A percentile compares a stretch with the other conserved stretches of the same genome.
Evolutionary conservation across 139 green algal genomes (phyloP).

Genomic region (Edaphochlamys debaryana): DNA sequence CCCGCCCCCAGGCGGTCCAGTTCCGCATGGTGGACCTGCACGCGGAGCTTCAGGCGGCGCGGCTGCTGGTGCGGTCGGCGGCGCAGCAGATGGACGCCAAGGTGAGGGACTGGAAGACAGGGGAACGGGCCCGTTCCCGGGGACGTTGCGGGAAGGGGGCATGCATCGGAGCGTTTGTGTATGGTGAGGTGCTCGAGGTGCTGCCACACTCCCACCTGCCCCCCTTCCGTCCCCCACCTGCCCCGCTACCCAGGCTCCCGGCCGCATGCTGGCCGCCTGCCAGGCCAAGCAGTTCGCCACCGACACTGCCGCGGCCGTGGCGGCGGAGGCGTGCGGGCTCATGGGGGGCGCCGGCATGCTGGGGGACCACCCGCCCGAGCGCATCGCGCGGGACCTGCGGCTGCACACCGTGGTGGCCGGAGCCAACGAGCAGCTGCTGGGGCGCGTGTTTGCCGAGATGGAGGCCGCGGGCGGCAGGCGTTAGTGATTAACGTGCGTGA

Average conservation of each 20-base stretch:
- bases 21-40: constrained; percentile 14
- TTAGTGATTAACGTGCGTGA: no score
- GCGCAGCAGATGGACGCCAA: constrained; percentile 17
- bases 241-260: not conserved
- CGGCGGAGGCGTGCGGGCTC: not conserved
- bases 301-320: not conserved
- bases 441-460: not conserved
- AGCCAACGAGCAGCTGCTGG: not conserved
- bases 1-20: not conserved
- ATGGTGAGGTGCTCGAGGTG: no score
- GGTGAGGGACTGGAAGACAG: not conserved
- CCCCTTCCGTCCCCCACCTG: no score
- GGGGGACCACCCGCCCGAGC: constrained; percentile 9
- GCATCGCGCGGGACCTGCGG: constrained; percentile 18
- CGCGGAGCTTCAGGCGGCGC: constrained; percentile 10
- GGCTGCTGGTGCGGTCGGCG: constrained; percentile 4
- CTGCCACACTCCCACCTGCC: no score
- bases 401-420: not conserved
- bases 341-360: constrained; percentile 2
- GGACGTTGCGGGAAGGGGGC: no score
- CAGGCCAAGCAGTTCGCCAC: constrained; percentile 22
- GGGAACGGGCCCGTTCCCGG: no score
- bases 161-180: no score
- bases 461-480: no score
- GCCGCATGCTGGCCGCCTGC: not conserved